Base-by-base conservation (phyloP, 805 yeast genomes). In the Kodamaea kakaduensis region DNA sequence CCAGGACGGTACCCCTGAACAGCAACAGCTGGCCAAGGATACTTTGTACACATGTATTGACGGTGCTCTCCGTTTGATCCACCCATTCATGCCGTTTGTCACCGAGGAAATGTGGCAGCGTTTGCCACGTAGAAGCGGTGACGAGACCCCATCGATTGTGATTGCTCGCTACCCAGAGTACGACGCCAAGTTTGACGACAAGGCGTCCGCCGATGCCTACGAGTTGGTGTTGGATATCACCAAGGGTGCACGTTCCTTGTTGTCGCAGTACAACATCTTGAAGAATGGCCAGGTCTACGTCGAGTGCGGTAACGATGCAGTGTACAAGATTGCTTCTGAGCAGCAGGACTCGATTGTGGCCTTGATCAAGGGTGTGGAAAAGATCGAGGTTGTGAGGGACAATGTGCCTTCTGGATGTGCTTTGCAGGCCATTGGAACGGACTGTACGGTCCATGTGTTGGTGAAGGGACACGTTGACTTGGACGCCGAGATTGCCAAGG, bases 91-190 rank as follows among this genome's bases (percentile, higher is more conserved):
- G 98, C 98, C 98, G 25, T 93, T 78, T 59, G 71, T 93, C 48
- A 82, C 97, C 31, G 98, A 93, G 66, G 98, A 93, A 72, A 78
- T 93, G 85, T 93, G 97, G 97, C 98, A 93, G 71, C 85, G 97
- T 66, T 70, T 93, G 54, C 97, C 97, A 51, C 82, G 84, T 54
- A 80, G 96, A 58, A 73, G 77, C 6, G 67, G 78, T 36, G 96
- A 85, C 51, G 63, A 64, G 15, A 69, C 87, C 17, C 67, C 61
- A 34, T 74, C 96, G 14, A 87, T 93, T 58, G 80, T 79, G 34
- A 77, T 77, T 56, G 95, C 96, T 26, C 50, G 70, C 32, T 93
- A 79, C 69, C 98, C 98, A 38, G 74, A 62, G 37, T 81, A 69
- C 60, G 67, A 68, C 35, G 50, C 66, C 36, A 76, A 75, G 36